Conservation (phyloP, 2,329 filamentous ascomycete genomes). For the Colletotrichum acutatum region DNA sequence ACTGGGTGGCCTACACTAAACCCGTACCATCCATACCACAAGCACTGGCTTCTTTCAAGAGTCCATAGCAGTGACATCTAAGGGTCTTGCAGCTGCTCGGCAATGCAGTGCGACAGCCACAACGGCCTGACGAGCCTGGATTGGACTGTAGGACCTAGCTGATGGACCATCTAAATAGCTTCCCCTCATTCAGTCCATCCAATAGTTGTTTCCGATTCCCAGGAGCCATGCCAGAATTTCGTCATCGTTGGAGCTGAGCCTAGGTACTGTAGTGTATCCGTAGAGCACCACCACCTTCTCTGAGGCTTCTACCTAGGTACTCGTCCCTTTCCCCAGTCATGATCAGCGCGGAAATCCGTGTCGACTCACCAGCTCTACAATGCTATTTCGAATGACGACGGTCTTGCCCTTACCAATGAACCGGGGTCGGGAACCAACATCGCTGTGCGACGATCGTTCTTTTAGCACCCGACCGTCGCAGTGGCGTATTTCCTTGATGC, state of each 20-base stretch:
- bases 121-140: not conserved
- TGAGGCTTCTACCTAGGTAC: not conserved
- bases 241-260: constrained; percentile 15
- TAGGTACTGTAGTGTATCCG: not conserved
- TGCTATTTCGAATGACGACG: not conserved
- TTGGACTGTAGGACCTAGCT: not conserved
- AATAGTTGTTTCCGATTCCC: not conserved
- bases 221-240: constrained; percentile 5
- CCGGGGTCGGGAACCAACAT: not conserved
- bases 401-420: not conserved
- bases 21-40: not conserved
- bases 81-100: constrained; percentile 17
- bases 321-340: not conserved
- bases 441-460: not conserved
- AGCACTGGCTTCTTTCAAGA: not conserved
- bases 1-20: not conserved
- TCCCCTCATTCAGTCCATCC: not conserved
- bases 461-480: not conserved
- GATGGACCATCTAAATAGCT: not conserved
- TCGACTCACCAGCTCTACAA: not conserved
- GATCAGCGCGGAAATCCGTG: not conserved
- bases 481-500: not conserved
- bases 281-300: not conserved
- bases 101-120: constrained; percentile 14
- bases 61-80: not conserved